These are phyloP conservation scores for Furcasterigmium sp. DNA, from an alignment of 2,329 filamentous ascomycete genomes.

Conservation along the genomic window DNA sequence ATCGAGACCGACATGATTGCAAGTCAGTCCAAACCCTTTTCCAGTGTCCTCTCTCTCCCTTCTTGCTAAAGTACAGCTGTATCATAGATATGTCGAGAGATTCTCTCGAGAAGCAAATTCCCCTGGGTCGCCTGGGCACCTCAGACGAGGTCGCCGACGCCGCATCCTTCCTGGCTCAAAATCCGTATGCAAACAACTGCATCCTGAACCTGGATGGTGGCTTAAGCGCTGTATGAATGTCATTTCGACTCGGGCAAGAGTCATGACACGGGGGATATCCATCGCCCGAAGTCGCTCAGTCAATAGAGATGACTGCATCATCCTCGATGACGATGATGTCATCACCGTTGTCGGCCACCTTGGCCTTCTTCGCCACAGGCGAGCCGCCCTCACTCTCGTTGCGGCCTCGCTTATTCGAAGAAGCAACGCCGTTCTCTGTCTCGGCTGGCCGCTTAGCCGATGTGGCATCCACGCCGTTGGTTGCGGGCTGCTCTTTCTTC, in stretches of 20 bases:
- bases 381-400: constrained; percentile 35
- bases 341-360: constrained; percentile 33
- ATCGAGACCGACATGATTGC: constrained; percentile 76
- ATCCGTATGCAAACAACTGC: constrained; percentile 82
- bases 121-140: constrained; percentile 55
- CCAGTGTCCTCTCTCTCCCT: neutral
- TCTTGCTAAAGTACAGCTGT: constrained; percentile 33
- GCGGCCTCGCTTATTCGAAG: constrained; percentile 38
- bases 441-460: constrained; percentile 27
- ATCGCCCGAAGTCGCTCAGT: neutral
- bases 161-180: constrained; percentile 69
- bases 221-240: constrained; percentile 57
- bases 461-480: constrained; percentile 32
- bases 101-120: constrained; percentile 18
- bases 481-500: constrained; percentile 31
- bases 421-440: constrained; percentile 23
- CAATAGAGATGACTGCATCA: constrained; percentile 2
- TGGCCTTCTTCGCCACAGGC: constrained; percentile 42
- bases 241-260: neutral
- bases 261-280: too few species aligned
- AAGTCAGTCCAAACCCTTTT: constrained; percentile 40
- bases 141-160: constrained; percentile 76
- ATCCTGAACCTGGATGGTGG: constrained; percentile 83
- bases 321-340: constrained; percentile 29
- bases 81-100: constrained; percentile 16